Percentiles rank a stretch among this genome's conserved stretches.
These are phyloP conservation scores for Calamus simplicifolius DNA, from an alignment of 176 grass and related monocot species.

Conservation along the genomic window DNA sequence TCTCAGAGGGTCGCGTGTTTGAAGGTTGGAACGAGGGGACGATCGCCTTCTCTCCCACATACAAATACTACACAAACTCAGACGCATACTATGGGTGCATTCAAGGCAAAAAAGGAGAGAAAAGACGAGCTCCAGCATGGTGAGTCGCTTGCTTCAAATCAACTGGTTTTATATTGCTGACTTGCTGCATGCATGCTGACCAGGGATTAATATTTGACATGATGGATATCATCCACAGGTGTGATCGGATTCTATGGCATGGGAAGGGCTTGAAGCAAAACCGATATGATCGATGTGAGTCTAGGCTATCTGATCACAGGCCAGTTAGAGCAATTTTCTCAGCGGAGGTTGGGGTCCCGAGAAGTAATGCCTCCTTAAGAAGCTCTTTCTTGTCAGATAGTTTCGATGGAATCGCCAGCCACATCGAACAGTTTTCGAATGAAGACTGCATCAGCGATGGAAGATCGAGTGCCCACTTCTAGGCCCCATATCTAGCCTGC, in stretches of 20 bases:
- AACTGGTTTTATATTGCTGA: no score
- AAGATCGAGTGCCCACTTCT: no score
- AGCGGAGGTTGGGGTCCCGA: constrained; percentile 32
- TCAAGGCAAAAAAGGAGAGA: constrained; percentile 27
- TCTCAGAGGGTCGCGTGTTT: constrained; percentile 34
- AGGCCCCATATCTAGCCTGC: no score
- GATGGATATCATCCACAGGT: constrained; percentile 16
- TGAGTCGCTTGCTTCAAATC: neutral
- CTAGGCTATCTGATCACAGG: constrained; percentile 60
- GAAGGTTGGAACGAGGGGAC: constrained; percentile 55
- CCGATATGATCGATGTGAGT: constrained; percentile 48
- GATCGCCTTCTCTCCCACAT: constrained; percentile 59
- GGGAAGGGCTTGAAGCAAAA: constrained; percentile 47
- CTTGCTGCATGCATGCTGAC: no score
- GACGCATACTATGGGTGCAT: constrained; percentile 53
- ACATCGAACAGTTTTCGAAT: neutral
- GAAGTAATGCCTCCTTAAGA: constrained; percentile 40
- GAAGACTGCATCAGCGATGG: no score
- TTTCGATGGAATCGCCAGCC: constrained; percentile 20
- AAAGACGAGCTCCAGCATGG: constrained; percentile 77
- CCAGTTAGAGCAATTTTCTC: constrained; percentile 52
- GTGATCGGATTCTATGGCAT: constrained; percentile 64
- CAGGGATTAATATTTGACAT: no score
- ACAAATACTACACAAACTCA: constrained; percentile 70
- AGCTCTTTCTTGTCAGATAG: constrained; percentile 62